A percentile compares a stretch with the other conserved stretches of the same genome.
These are phyloP conservation scores for Fusarium tjaetaba DNA, from an alignment of 2,329 filamentous ascomycete species.

Conservation along the genomic window DNA sequence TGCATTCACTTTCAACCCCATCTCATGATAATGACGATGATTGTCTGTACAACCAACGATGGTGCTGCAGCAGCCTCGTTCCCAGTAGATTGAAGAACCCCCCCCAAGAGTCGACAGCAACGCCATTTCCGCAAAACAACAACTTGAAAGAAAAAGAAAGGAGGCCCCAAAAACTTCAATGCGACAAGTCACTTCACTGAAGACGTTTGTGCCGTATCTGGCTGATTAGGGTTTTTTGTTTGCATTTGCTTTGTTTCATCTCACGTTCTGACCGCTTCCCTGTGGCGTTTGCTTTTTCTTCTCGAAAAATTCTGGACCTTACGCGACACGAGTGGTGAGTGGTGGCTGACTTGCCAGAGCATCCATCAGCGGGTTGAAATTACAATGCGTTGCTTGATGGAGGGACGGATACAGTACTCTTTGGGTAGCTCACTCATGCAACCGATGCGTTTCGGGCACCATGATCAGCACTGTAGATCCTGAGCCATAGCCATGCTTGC, in stretches of 20 bases:
- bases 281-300: slow-evolving; percentile 40
- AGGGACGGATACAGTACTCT: slow-evolving; percentile 10
- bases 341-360: not conserved
- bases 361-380: not conserved
- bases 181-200: slow-evolving; percentile 22
- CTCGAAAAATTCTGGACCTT: slow-evolving; percentile 34
- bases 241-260: slow-evolving; percentile 24
- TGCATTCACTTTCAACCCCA: not conserved
- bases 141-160: slow-evolving; percentile 1
- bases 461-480: slow-evolving; percentile 25
- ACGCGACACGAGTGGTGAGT: not conserved
- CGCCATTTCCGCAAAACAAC: slow-evolving; percentile 9
- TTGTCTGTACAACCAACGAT: not conserved
- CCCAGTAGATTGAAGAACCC: slow-evolving; percentile 8
- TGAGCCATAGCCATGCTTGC: not conserved
- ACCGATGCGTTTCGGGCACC: slow-evolving; percentile 24
- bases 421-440: not conserved
- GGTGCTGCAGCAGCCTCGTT: slow-evolving; percentile 13
- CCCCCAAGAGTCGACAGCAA: slow-evolving; percentile 10
- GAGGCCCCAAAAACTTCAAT: not conserved
- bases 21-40: not conserved
- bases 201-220: slow-evolving; percentile 3
- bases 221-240: slow-evolving; percentile 1
- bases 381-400: not conserved
- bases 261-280: slow-evolving; percentile 19